Evolutionary conservation across 768 basidiomycete genomes (phyloP), one percentile per base, ranked within the genome.

Genomic region (Clavaria fumosa): DNA sequence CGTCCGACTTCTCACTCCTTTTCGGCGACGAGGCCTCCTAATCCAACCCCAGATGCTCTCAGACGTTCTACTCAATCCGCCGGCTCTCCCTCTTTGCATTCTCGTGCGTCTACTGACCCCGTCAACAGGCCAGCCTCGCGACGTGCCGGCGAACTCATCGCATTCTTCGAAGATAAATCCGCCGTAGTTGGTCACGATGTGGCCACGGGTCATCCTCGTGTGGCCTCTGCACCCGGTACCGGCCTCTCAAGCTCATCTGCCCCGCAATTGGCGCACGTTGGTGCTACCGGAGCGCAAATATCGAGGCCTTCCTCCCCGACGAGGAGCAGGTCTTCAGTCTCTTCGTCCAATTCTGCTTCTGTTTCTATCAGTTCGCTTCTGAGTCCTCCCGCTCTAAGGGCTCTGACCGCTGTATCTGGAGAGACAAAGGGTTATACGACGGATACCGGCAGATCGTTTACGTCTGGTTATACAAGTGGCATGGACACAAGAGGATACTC

Each of bases 91-190:
- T 57, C 58, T 0, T 47, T 55, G 12, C 77, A 80, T 49, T 60
- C 60, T 6, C 68, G 78, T 23, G 60, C 73, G 12, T 62, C 64
- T 1, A 78, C 78, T 1, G 79, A 82, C 34, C 62, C 75, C 2
- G 58, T 54, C 7, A 64, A 56, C 19, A 53, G 61, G 28, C 66
- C 63, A 34, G 70, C 71, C 2, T 62, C 75, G 23, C 70, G 40
- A 20, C 17, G 78, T 11, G 65, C 79, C 0, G 77, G 66, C 10
- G 75, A 80, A 38, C 66, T 86, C 34, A 78, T 80, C 26, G 80
- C 82, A 0, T 71, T 77, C 20, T 86, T 84, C 42, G 83, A 76
- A 43, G 65, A 69, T 41, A 64, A 60, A 9, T 44, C 42, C 3
- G 38, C 31, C 1, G 32, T 62, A 40, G 9, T 28, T 14, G 14